Conservation (phyloP, 2,329 filamentous ascomycete species). For the Colletotrichum gloeosporioides region DNA sequence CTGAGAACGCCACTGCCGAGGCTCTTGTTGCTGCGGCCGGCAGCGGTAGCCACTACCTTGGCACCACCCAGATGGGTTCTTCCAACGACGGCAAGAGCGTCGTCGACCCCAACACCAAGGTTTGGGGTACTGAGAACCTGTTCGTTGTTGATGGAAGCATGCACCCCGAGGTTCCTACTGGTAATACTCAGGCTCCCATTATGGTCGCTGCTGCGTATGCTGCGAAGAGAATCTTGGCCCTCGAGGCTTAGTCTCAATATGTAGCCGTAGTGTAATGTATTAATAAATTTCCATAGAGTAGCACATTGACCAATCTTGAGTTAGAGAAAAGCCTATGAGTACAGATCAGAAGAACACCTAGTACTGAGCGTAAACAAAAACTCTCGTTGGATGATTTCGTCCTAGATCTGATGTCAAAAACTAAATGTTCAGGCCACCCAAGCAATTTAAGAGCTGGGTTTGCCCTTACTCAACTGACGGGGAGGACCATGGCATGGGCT, state of each 20-base stretch:
- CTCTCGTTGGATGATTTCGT: too few species aligned
- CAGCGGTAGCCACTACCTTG: conserved; percentile 35
- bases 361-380: too few species aligned
- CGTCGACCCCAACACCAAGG: conserved; percentile 34
- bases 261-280: too few species aligned
- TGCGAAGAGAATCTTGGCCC: conserved; percentile 10
- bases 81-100: conserved; percentile 35
- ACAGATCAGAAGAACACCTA: too few species aligned
- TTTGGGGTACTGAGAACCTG: conserved; percentile 34
- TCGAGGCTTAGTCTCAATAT: neutral
- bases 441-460: neutral
- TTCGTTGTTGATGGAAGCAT: conserved; percentile 36
- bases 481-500: too few species aligned
- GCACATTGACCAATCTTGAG: too few species aligned
- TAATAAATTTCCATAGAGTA: too few species aligned
- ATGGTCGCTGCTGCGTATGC: conserved; percentile 21
- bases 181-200: conserved; percentile 21
- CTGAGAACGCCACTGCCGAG: conserved; percentile 25
- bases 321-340: too few species aligned
- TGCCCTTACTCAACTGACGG: too few species aligned
- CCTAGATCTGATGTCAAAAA: too few species aligned
- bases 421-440: too few species aligned
- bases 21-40: conserved; percentile 26
- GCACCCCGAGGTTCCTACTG: conserved; percentile 35
- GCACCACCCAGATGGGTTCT: conserved; percentile 33